Evolutionary conservation across 495 filamentous ascomycete species (phyloP), one percentile per base, ranked within the genome.

Genomic region (Lichina pygmaea): DNA sequence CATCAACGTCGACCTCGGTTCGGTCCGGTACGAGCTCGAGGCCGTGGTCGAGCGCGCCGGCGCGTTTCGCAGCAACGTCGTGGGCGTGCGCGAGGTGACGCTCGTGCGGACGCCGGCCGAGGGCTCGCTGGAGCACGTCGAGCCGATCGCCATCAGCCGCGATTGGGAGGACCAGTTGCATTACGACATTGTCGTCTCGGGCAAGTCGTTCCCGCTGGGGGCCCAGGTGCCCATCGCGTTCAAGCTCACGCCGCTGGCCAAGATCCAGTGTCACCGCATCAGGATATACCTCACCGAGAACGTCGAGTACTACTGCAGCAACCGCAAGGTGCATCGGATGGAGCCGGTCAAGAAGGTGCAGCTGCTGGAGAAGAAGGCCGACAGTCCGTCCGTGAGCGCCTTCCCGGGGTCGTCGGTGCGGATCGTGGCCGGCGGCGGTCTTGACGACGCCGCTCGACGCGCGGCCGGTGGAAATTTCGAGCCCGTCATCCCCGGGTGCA

Each of bases 131-230:
- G 91, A 97, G 55, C 81, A 84, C 58, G 74, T 86, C 30, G 89
- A 97, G 55, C 89, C 89, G 11, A 97, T 97, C 57, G 86, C 86
- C 16, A 95, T 97, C 53, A 93, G 81, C 45, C 68, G 89, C 24
- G 86, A 84, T 46, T 97, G 89, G 89, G 89, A 97, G 54, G 91
- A 97, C 54, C 89, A 97, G 54, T 68, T 97, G 33, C 86, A 94
- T 53, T 97, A 97, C 59, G 89, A 97, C 53, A 97, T 97, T 49
- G 81, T 95, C 52, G 93, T 97, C 49, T 94, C 86, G 4, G 89
- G 91, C 44, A 97, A 97, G 72, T 93, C 86, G 2, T 97, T 97
- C 53, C 84, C 89, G 4, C 66, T 97, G 11, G 91, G 91, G 15
- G 68, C 80, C 4, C 83, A 84, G 53, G 84, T 97, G 24, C 89